These are phyloP conservation scores for Cyberlindnera nakhonratchasimensis DNA, from an alignment of 805 yeast species.

Conservation along the genomic window DNA sequence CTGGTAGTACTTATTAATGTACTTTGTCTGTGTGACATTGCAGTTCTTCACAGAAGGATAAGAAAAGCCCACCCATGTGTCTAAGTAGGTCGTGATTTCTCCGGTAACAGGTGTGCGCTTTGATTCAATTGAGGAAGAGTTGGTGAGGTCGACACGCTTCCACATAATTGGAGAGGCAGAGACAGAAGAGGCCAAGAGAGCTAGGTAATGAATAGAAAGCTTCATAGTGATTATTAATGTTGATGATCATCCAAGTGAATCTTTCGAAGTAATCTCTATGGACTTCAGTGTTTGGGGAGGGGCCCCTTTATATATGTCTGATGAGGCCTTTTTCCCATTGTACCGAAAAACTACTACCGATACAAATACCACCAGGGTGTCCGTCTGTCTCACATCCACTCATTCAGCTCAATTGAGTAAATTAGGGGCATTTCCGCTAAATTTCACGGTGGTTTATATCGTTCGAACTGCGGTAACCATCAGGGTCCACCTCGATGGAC, in stretches of 20 bases:
- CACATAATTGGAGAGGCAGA: slow-evolving; percentile 3
- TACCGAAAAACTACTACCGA: too few relatives aligned
- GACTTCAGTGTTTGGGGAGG: too few relatives aligned
- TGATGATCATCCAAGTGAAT: background rate
- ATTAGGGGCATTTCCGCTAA: too few relatives aligned
- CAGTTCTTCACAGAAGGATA: slow-evolving; percentile 7
- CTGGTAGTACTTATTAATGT: slow-evolving; percentile 11
- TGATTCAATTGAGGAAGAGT: background rate
- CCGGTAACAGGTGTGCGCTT: slow-evolving; percentile 3
- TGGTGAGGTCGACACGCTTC: slow-evolving; percentile 3
- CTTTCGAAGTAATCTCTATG: too few relatives aligned
- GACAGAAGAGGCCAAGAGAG: background rate
- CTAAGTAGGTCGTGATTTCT: slow-evolving; percentile 1
- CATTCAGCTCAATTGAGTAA: too few relatives aligned
- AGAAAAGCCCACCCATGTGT: slow-evolving; percentile 1
- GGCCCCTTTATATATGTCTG: too few relatives aligned
- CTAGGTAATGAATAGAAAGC: background rate
- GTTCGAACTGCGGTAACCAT: slow-evolving; percentile 1
- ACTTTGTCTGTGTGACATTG: slow-evolving; percentile 7
- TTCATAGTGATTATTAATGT: background rate
- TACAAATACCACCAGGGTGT: too few relatives aligned
- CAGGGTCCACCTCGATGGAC: too few relatives aligned
- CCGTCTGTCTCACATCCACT: too few relatives aligned
- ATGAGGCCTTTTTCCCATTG: too few relatives aligned
- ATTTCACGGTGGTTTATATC: too few relatives aligned